These are phyloP conservation scores for Spergularia bocconei DNA, from an alignment of 148 eudicot species.

Conservation along the genomic window DNA sequence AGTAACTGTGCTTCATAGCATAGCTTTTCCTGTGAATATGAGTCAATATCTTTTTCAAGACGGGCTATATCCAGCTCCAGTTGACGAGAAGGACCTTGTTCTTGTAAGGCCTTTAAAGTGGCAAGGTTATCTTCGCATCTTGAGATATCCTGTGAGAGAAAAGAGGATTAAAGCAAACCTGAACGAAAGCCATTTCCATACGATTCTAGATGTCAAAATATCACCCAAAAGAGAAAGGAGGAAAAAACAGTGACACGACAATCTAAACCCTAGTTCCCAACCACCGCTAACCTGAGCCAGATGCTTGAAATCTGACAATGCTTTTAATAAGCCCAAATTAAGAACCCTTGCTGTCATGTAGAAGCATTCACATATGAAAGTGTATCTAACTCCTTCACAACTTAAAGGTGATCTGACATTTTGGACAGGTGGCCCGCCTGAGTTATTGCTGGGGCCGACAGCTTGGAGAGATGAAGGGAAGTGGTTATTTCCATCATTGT, in stretches of 20 bases:
- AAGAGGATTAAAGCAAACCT: not conserved
- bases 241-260: not conserved
- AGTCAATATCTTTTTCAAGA: conserved; percentile 77
- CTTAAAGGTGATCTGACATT: conserved; percentile 36
- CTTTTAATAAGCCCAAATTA: conserved; percentile 85
- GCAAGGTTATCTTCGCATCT: conserved; percentile 83
- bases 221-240: not conserved
- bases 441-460: conserved; percentile 51
- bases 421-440: conserved; percentile 33
- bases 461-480: conserved; percentile 60
- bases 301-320: conserved; percentile 94
- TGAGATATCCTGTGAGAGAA: conserved; percentile 64
- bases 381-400: conserved; percentile 47
- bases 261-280: not conserved
- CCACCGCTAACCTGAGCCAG: conserved; percentile 70
- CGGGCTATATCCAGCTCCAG: conserved; percentile 71
- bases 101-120: conserved; percentile 66
- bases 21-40: conserved; percentile 66
- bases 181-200: too few relatives aligned
- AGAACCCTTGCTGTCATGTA: conserved; percentile 98
- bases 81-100: conserved; percentile 78
- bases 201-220: not conserved
- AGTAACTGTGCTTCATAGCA: conserved; percentile 98
- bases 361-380: conserved; percentile 96
- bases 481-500: conserved; percentile 42